These are phyloP conservation scores for Diplosphaera chodatii DNA, from an alignment of 139 green algal genomes.

Conservation along the genomic window DNA sequence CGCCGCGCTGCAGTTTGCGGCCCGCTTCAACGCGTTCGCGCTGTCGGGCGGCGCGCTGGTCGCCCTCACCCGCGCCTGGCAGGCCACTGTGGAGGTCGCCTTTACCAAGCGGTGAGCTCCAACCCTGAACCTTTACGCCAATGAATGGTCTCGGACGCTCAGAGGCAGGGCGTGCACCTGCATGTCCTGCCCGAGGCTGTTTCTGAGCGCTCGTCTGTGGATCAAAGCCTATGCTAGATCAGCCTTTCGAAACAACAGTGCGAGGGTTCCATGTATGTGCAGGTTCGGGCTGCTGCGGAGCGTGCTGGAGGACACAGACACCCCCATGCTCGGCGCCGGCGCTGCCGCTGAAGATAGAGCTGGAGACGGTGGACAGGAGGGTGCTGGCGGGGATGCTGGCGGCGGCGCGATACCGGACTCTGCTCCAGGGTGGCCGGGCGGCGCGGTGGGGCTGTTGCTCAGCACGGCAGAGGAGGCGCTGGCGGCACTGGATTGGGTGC, in stretches of 20 bases:
- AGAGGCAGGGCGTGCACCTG: neutral
- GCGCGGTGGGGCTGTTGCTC: neutral
- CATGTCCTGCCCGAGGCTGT: neutral
- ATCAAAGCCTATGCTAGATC: no score
- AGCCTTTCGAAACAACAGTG: neutral
- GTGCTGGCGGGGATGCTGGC: no score
- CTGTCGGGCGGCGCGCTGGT: slow-evolving; percentile 30
- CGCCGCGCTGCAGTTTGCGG: slow-evolving; percentile 39
- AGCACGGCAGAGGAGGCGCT: neutral
- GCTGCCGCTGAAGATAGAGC: no score
- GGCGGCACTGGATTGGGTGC: neutral
- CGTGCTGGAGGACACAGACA: slow-evolving; percentile 7
- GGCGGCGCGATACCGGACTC: neutral
- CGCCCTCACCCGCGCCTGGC: slow-evolving; percentile 45
- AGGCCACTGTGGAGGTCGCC: slow-evolving; percentile 37
- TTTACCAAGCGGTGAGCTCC: slow-evolving; percentile 43
- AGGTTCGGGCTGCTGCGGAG: slow-evolving; percentile 18
- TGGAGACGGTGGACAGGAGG: no score
- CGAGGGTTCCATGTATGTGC: neutral
- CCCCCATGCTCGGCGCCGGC: slow-evolving; percentile 5
- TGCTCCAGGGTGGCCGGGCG: neutral
- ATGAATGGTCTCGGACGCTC: neutral
- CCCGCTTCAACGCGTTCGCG: slow-evolving; percentile 50
- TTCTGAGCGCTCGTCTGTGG: neutral
- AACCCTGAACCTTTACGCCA: no score